Evolutionary conservation across 352 stramenopile species (phyloP), one percentile per base, ranked within the genome.

Genomic region (Globisporangium sylvaticum): DNA sequence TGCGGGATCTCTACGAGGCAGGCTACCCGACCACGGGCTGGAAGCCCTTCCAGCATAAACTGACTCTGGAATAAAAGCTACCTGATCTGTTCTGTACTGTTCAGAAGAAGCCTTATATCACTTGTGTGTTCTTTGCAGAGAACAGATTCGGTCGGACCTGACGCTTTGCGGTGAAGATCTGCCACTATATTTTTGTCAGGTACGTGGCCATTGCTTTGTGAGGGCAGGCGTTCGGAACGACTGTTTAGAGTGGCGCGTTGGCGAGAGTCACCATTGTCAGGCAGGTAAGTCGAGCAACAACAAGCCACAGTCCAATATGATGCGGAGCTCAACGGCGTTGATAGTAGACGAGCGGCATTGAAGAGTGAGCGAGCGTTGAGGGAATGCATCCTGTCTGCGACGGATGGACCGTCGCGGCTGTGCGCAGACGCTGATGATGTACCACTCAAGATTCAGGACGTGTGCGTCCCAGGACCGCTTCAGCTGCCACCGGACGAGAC

Each of bases 1-100:
- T 63, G 27, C 55, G 55, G 12, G 42, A 61, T n/a, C 42, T 64
- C n/a, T 63, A 59, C 42, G 64, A 68, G 7, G 64, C 64, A 31
- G 64, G 64, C 8, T 64, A 68, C 42, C 20, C 44, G 9, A 37
- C 48, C 27, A 31, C 62, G 4, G 55, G 24, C 55, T 59, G 54
- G 55, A 64, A 63, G 15, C 64, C 55, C 15, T 59, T 63, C 10
- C 64, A 64, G 14, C 64, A 63, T 24, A 39, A 34, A 24, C 64
- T 64, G n/a, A 59, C 32, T 46, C 29, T 68, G n/a, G 54, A 67
- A 20, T 56, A 65, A 57, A 29, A 32, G 24, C 18, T 55, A 64
- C 37, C 37, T 56, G 31, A 20, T 31, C 8, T 10, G n/a, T 22
- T 58, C 4, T 34, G 10, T 31, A 44, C 12, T 44, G 22, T 56